phyloP scores from a whole-genome alignment of 73 alveolate species.

The Breviolum minutum region DNA sequence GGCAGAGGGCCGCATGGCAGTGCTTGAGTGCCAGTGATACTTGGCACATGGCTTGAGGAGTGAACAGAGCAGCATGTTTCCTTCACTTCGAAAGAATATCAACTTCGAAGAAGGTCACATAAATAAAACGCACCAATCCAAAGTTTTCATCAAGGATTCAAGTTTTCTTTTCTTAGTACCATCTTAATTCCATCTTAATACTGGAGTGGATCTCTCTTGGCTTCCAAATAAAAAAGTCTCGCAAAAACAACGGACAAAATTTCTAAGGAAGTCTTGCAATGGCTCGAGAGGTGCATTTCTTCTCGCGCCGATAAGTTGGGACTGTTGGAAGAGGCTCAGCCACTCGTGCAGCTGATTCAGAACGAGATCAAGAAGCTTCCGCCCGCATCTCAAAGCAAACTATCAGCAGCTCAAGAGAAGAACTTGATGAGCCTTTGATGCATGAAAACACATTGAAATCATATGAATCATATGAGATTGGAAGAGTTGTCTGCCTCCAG shows the following conservation, averaged over 20 bases:
- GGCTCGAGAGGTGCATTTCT: neutral
- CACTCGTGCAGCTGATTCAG: constrained; percentile 1
- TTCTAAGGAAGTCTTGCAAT: neutral
- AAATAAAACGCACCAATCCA: neutral
- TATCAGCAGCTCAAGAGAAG: too few relatives aligned
- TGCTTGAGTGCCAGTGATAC: neutral
- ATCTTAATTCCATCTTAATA: too few relatives aligned
- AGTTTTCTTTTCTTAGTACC: too few relatives aligned
- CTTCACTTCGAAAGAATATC: neutral
- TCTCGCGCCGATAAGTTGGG: neutral
- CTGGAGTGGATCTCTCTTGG: too few relatives aligned
- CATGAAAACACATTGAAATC: too few relatives aligned
- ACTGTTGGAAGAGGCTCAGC: neutral
- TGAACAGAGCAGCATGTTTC: too few relatives aligned
- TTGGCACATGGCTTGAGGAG: neutral
- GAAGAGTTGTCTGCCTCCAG: too few relatives aligned
- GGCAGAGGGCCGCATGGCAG: constrained; percentile 32
- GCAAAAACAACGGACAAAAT: neutral
- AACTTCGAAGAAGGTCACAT: neutral
- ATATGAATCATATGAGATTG: too few relatives aligned
- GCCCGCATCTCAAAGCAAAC: too few relatives aligned
- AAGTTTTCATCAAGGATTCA: neutral
- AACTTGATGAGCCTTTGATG: too few relatives aligned
- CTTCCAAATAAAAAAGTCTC: too few relatives aligned
- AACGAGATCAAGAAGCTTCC: neutral